A percentile compares a stretch with the other conserved stretches of the same genome.
phyloP scores from a whole-genome alignment of 495 filamentous ascomycete genomes.

The Tuber indicum region DNA sequence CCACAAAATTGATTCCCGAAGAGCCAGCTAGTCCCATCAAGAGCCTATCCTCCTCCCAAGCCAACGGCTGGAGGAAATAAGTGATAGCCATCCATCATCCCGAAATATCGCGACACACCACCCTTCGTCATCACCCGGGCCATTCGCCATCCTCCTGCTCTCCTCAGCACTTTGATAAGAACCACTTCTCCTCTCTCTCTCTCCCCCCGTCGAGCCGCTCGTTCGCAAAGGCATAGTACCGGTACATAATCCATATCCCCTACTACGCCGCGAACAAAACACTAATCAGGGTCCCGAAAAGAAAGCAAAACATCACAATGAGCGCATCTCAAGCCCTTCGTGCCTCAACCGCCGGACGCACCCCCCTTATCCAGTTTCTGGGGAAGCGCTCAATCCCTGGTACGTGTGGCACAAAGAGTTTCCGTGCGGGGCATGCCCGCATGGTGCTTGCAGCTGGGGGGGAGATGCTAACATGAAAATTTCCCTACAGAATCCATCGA shows the following conservation, averaged over 20 bases:
- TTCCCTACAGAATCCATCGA: conserved; percentile 56
- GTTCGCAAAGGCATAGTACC: not conserved
- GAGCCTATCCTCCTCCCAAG: not conserved
- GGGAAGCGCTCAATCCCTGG: conserved; percentile 78
- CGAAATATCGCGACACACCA: not conserved
- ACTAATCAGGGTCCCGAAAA: not conserved
- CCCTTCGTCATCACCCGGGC: not conserved
- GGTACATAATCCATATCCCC: not conserved
- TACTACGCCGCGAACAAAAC: not conserved
- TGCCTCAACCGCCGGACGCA: conserved; percentile 57
- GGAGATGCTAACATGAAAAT: conserved; percentile 18
- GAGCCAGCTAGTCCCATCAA: not conserved
- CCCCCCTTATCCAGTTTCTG: conserved; percentile 82
- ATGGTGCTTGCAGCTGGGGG: conserved; percentile 5
- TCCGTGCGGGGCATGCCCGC: conserved; percentile 7
- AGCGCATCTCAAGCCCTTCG: conserved; percentile 61
- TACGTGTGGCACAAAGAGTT: conserved; percentile 47
- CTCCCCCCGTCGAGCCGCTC: not conserved
- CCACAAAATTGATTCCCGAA: not conserved
- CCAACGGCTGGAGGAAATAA: not conserved
- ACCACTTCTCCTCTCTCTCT: not conserved
- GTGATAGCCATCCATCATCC: not conserved
- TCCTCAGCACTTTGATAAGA: not conserved
- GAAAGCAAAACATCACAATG: conserved; percentile 47
- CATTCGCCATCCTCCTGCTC: not conserved